Evolutionary conservation across 768 basidiomycete species (phyloP).

Genomic region (Mycena polygramma): DNA sequence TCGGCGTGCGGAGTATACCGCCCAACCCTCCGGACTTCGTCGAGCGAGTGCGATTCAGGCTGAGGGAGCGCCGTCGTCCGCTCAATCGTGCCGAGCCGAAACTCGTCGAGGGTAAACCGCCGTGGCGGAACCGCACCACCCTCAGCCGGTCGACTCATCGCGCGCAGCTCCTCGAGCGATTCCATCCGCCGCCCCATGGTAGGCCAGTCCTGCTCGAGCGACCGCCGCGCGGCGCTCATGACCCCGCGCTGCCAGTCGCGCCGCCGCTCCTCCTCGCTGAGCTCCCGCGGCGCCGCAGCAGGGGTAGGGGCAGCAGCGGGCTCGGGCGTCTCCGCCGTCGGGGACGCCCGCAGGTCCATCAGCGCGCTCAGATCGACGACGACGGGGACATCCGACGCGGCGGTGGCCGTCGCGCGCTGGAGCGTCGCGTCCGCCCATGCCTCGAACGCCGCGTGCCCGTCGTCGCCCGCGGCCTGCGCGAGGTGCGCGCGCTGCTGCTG

Average conservation of each 20-base stretch:
- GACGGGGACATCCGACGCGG: conserved; percentile 13
- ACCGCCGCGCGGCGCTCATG: background rate
- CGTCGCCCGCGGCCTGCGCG: background rate
- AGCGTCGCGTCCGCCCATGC: conserved; percentile 37
- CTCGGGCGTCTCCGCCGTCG: background rate
- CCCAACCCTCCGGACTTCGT: background rate
- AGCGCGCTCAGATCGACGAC: conserved; percentile 22
- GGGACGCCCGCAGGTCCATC: background rate
- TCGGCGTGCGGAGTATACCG: background rate
- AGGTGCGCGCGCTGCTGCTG: no score
- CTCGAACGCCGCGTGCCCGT: conserved; percentile 25
- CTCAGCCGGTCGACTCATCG: no score
- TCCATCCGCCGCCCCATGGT: background rate
- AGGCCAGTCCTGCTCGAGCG: conserved; percentile 12
- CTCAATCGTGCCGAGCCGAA: no score
- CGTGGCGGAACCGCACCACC: background rate
- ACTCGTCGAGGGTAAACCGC: no score
- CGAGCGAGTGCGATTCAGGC: background rate
- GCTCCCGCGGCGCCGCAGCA: background rate
- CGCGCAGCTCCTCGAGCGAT: no score
- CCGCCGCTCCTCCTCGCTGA: conserved; percentile 31
- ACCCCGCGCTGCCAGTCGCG: conserved; percentile 24
- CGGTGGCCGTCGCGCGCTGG: conserved; percentile 33
- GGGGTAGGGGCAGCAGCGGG: background rate
- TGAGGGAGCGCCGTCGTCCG: no score